These are phyloP conservation scores for Brettanomyces nanus DNA, from an alignment of 805 yeast species.

Conservation along the genomic window DNA sequence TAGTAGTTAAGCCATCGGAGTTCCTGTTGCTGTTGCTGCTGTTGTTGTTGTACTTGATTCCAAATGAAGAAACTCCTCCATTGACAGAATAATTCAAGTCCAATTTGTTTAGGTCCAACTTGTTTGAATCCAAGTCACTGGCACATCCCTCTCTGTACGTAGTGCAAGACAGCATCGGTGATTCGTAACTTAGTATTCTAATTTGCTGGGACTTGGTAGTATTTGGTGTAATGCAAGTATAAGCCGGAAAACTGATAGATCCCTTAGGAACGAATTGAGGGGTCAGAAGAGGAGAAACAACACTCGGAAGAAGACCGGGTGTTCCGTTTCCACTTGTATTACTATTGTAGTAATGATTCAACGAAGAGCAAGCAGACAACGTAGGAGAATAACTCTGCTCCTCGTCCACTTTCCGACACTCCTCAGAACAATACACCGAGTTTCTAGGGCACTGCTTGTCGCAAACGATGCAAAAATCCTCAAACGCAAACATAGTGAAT, in stretches of 20 bases:
- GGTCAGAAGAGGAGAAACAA: constrained; percentile 24
- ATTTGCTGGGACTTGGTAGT: constrained; percentile 16
- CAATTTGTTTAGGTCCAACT: constrained; percentile 25
- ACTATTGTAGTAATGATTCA: constrained; percentile 6
- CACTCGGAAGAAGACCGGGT: constrained; percentile 9
- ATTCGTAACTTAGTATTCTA: constrained; percentile 23
- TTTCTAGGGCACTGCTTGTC: constrained; percentile 25
- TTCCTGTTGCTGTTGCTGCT: neutral
- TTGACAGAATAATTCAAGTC: constrained; percentile 2
- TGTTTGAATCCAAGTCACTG: constrained; percentile 23
- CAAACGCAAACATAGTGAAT: constrained; percentile 34
- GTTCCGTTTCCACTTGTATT: constrained; percentile 1
- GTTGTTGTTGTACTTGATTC: neutral
- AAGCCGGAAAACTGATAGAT: neutral
- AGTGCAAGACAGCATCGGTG: constrained; percentile 21
- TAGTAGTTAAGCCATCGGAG: too few relatives aligned
- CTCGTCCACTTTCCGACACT: constrained; percentile 21
- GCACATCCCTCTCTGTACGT: constrained; percentile 5
- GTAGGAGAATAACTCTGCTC: constrained; percentile 18
- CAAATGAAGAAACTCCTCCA: neutral
- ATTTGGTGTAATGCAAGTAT: constrained; percentile 6
- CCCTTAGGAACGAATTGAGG: constrained; percentile 18
- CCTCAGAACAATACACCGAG: constrained; percentile 27
- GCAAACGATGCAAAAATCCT: constrained; percentile 30
- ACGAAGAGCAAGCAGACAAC: constrained; percentile 15